phyloP scores from a whole-genome alignment of 768 basidiomycete species.

The Mycena capillaripes region DNA sequence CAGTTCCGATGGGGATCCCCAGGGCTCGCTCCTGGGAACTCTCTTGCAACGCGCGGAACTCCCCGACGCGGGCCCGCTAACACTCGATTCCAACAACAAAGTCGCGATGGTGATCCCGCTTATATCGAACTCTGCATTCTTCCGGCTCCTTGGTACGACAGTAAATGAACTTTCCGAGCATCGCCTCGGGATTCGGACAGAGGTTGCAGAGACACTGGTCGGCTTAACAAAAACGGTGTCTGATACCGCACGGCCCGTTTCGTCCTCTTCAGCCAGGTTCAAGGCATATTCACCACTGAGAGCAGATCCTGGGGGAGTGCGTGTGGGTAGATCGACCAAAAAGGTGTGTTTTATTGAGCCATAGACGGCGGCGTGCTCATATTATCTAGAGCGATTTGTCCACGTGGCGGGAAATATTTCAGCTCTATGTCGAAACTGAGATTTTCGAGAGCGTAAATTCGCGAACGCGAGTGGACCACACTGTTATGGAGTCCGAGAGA shows the following conservation, averaged over 20 bases:
- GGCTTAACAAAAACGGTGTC: constrained; percentile 55
- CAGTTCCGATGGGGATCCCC: constrained; percentile 30
- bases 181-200: constrained; percentile 62
- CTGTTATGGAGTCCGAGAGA: constrained; percentile 77
- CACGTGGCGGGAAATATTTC: constrained; percentile 92
- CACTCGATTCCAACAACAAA: constrained; percentile 35
- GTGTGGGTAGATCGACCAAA: constrained; percentile 41
- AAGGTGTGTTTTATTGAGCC: constrained; percentile 27
- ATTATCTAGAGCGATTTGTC: constrained; percentile 75
- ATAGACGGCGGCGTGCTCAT: neutral
- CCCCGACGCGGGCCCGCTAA: no score
- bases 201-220: constrained; percentile 61
- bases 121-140: constrained; percentile 85
- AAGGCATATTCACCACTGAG: constrained; percentile 61
- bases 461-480: constrained; percentile 79
- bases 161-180: constrained; percentile 67
- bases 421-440: constrained; percentile 86
- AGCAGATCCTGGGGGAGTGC: constrained; percentile 52
- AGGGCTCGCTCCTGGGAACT: constrained; percentile 40
- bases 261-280: constrained; percentile 54
- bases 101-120: constrained; percentile 83
- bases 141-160: constrained; percentile 75
- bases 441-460: constrained; percentile 85
- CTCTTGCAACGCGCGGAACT: no score
- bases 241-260: constrained; percentile 58